Percentiles rank a stretch among this genome's conserved stretches.
Conservation (phyloP, 208 protist genomes). For the Trypanosoma cruzi region DNA sequence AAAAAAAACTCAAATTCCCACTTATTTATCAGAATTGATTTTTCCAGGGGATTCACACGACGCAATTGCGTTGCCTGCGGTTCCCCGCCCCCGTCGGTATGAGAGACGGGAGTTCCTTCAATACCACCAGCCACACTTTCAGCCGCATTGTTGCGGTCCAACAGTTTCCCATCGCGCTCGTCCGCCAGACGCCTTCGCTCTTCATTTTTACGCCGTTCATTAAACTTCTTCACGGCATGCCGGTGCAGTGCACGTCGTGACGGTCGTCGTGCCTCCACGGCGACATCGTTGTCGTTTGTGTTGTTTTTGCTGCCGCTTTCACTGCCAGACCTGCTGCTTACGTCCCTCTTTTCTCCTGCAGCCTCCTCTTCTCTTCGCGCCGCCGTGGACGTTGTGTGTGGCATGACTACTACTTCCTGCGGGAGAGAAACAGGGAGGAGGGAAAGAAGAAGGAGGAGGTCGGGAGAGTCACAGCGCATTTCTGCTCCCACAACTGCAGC, state of each 20-base stretch:
- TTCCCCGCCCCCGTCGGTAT: background rate
- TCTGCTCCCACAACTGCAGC: background rate
- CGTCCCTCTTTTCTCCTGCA: background rate
- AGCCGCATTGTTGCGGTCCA: constrained; percentile 21
- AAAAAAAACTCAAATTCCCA: constrained; percentile 72
- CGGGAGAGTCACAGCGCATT: too few species aligned
- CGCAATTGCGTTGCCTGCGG: background rate
- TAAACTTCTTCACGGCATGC: constrained; percentile 75
- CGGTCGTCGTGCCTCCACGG: background rate
- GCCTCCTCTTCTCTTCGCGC: background rate
- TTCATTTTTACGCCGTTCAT: constrained; percentile 49
- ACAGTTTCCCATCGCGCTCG: constrained; percentile 54
- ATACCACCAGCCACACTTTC: background rate
- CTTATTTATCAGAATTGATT: constrained; percentile 12
- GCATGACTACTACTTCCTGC: background rate
- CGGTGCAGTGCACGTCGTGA: constrained; percentile 61
- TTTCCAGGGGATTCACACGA: background rate
- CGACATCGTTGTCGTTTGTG: background rate
- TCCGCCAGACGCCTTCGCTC: constrained; percentile 41
- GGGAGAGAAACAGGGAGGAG: background rate
- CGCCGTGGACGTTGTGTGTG: background rate
- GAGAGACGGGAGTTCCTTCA: background rate
- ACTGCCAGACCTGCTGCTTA: background rate
- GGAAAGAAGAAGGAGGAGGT: background rate
- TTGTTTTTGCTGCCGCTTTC: background rate